These are phyloP conservation scores for Clathrus columnatus DNA, from an alignment of 768 basidiomycete species.

Conservation along the genomic window DNA sequence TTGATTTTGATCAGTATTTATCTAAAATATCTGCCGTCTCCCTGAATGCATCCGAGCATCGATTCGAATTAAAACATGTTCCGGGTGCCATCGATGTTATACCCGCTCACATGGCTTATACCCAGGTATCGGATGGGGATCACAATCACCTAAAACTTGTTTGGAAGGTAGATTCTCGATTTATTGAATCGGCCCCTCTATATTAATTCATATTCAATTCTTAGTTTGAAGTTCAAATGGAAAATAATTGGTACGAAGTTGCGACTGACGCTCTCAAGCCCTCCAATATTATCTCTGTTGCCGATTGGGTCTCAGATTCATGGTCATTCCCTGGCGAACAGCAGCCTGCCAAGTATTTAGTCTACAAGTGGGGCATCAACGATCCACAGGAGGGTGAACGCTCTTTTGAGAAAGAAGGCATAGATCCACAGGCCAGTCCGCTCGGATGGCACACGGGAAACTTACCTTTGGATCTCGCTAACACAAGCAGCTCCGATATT, in stretches of 20 bases:
- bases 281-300: constrained; percentile 76
- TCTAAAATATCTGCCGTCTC: constrained; percentile 38
- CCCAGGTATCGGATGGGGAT: constrained; percentile 64
- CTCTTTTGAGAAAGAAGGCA: constrained; percentile 50
- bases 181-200: no score
- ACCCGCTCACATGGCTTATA: constrained; percentile 69
- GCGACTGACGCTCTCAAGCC: constrained; percentile 65
- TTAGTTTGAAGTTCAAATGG: constrained; percentile 85
- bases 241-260: constrained; percentile 94
- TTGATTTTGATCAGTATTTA: constrained; percentile 42
- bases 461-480: constrained; percentile 42
- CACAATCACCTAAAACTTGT: constrained; percentile 63
- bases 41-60: constrained; percentile 27
- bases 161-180: constrained; percentile 51
- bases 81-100: constrained; percentile 76
- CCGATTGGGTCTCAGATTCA: constrained; percentile 90
- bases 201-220: background rate
- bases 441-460: constrained; percentile 77
- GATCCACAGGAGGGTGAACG: constrained; percentile 72
- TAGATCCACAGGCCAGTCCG: constrained; percentile 74
- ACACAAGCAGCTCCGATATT: constrained; percentile 16
- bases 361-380: constrained; percentile 77
- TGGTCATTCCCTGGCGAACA: constrained; percentile 25
- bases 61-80: constrained; percentile 46
- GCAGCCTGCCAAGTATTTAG: constrained; percentile 43